phyloP scores from a whole-genome alignment of 345 rosid genomes.

The Linum usitatissimum region DNA sequence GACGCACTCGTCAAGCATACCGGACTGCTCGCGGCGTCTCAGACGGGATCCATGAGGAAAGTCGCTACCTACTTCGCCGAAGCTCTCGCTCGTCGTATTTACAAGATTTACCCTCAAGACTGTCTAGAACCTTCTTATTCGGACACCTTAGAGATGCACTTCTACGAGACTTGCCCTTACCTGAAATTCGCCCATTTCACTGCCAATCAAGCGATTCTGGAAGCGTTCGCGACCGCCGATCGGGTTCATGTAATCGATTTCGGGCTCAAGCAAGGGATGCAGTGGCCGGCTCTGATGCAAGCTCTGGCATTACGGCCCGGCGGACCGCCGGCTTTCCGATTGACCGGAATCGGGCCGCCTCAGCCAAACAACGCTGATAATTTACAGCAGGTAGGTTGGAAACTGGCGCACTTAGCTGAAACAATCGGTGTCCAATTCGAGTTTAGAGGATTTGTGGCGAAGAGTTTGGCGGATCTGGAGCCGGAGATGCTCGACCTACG shows the following conservation, averaged over 20 bases:
- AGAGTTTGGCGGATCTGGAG: slow-evolving; percentile 22
- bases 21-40: slow-evolving; percentile 45
- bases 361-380: slow-evolving; percentile 19
- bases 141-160: slow-evolving; percentile 68
- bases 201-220: slow-evolving; percentile 66
- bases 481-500: slow-evolving; percentile 23
- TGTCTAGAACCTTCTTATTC: slow-evolving; percentile 37
- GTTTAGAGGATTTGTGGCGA: slow-evolving; percentile 27
- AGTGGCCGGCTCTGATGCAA: slow-evolving; percentile 29
- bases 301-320: background rate
- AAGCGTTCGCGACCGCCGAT: slow-evolving; percentile 18
- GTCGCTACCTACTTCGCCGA: slow-evolving; percentile 80
- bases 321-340: slow-evolving; percentile 1
- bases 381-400: slow-evolving; percentile 29
- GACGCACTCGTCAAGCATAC: slow-evolving; percentile 64
- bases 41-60: slow-evolving; percentile 65
- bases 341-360: slow-evolving; percentile 13
- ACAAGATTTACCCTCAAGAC: slow-evolving; percentile 32
- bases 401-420: slow-evolving; percentile 19
- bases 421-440: slow-evolving; percentile 24
- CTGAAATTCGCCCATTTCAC: slow-evolving; percentile 80
- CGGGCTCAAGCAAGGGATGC: slow-evolving; percentile 28
- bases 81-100: slow-evolving; percentile 65
- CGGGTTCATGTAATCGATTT: slow-evolving; percentile 28
- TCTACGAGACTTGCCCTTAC: slow-evolving; percentile 79